phyloP scores from a whole-genome alignment of 2,329 filamentous ascomycete species.

The Fusarium odoratissimum region DNA sequence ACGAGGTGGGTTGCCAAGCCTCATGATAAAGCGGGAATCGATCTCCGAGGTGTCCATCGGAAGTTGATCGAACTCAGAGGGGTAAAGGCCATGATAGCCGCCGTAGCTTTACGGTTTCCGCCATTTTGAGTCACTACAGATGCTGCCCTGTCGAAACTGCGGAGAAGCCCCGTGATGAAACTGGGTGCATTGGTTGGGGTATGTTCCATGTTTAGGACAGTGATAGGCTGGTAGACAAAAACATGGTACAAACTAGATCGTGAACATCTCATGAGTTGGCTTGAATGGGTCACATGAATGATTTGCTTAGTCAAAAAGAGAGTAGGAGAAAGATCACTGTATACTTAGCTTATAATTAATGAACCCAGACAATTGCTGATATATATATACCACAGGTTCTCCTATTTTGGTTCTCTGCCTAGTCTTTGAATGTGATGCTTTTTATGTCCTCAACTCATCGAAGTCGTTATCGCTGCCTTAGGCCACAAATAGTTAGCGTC shows the following conservation, averaged over 20 bases:
- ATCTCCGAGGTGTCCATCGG: constrained; percentile 10
- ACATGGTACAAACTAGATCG: background rate
- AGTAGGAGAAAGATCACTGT: background rate
- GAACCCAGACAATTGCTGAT: background rate
- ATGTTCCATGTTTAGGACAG: constrained; percentile 3
- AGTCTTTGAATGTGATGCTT: background rate
- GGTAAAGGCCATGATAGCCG: constrained; percentile 5
- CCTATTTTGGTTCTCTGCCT: background rate
- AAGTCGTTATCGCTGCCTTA: constrained; percentile 51
- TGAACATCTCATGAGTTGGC: background rate
- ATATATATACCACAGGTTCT: background rate
- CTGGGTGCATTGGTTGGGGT: constrained; percentile 25
- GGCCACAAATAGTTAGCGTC: constrained; percentile 49
- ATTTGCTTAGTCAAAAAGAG: background rate
- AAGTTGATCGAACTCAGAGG: background rate
- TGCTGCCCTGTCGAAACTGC: constrained; percentile 28
- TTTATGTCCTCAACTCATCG: background rate
- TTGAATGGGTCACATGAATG: background rate
- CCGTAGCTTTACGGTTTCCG: constrained; percentile 7
- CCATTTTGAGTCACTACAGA: constrained; percentile 37
- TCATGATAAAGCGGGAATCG: constrained; percentile 17
- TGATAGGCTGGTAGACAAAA: background rate
- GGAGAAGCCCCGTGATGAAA: constrained; percentile 41
- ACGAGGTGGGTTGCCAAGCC: constrained; percentile 25
- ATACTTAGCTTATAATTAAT: too few relatives aligned